Percentiles rank a stretch among this genome's conserved stretches.
These are phyloP conservation scores for Dioscorea alata DNA, from an alignment of 106 monocot genomes.

Conservation along the genomic window DNA sequence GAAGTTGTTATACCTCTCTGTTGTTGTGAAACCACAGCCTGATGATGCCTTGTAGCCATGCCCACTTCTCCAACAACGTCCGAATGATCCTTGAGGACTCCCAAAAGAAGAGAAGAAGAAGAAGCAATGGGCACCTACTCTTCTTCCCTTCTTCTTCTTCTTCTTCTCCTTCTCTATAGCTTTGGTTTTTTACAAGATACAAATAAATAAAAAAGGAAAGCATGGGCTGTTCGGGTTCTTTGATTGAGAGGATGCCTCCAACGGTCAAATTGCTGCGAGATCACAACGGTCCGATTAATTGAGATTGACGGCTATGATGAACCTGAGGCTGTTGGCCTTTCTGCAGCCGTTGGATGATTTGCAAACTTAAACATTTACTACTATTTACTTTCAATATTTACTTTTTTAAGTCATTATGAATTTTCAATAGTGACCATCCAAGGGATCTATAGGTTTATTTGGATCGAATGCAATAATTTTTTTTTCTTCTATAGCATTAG, in stretches of 20 bases:
- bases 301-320: background rate
- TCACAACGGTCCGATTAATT: background rate
- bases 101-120: background rate
- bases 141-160: background rate
- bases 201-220: background rate
- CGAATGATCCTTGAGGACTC: background rate
- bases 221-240: background rate
- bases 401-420: too few species aligned
- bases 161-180: background rate
- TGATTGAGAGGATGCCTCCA: background rate
- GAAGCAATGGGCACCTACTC: background rate
- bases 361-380: too few species aligned
- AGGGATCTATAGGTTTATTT: too few species aligned
- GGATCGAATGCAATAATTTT: too few species aligned
- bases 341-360: background rate
- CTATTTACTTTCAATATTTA: too few species aligned
- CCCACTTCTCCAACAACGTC: conserved; percentile 1
- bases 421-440: too few species aligned
- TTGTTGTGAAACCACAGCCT: too few species aligned
- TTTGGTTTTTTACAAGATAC: background rate
- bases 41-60: too few species aligned
- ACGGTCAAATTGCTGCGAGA: background rate
- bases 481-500: too few species aligned
- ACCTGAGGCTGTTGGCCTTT: too few species aligned
- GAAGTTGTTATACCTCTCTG: too few species aligned